Conservation (phyloP, 495 filamentous ascomycete genomes). For the Parmelia sp. region DNA sequence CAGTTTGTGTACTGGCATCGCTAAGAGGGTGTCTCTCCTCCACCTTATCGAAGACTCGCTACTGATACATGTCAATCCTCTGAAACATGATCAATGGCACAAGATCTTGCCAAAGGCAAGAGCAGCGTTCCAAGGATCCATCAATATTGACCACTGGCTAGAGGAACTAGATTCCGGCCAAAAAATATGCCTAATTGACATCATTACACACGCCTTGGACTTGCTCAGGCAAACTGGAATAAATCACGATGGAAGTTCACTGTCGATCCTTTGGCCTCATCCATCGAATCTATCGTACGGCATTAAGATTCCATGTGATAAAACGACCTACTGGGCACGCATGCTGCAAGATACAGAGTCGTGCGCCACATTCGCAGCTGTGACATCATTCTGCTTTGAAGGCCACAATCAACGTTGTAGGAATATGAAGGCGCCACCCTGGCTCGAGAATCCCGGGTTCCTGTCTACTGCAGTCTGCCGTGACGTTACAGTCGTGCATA, state of each 20-base stretch:
- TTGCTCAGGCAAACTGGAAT: background rate
- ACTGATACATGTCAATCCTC: background rate
- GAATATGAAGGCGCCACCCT: background rate
- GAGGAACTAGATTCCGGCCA: background rate
- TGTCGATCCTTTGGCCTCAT: background rate
- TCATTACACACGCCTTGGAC: background rate
- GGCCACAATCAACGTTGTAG: background rate
- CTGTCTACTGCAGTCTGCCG: background rate
- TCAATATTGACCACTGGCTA: background rate
- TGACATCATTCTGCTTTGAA: background rate
- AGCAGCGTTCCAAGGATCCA: background rate
- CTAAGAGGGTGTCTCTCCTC: background rate
- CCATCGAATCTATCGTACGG: background rate
- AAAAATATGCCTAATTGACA: background rate
- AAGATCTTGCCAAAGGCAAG: background rate
- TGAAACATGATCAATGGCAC: background rate
- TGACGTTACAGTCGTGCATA: background rate
- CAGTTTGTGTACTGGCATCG: conserved; percentile 6
- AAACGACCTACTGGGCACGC: background rate
- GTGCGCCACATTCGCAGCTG: background rate
- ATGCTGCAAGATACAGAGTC: background rate
- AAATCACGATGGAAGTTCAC: background rate
- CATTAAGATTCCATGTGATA: background rate
- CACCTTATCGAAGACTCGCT: background rate
- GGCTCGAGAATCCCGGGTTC: background rate